phyloP scores from a whole-genome alignment of 768 basidiomycete species.

The Suillus hirtellus region DNA sequence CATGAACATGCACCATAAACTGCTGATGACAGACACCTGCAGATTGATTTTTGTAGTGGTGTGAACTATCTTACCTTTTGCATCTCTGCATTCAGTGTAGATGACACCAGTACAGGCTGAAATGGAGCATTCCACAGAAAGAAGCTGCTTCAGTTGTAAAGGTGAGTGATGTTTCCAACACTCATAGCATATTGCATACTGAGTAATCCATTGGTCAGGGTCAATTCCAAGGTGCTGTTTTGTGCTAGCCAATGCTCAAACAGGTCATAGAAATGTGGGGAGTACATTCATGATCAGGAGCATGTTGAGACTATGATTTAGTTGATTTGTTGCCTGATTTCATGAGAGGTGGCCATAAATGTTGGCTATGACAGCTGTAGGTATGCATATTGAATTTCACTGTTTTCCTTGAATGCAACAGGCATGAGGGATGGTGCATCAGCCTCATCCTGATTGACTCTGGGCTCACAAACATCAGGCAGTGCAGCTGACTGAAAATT shows the following conservation, averaged over 20 bases:
- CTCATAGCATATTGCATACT: slow-evolving; percentile 12
- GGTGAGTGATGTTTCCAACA: neutral
- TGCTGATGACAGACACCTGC: neutral
- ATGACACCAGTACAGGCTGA: neutral
- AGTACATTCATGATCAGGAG: no score
- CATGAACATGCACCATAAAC: neutral
- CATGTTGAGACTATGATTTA: no score
- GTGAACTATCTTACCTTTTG: neutral
- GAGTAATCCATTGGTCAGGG: slow-evolving; percentile 25
- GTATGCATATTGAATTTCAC: no score
- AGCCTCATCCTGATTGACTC: no score
- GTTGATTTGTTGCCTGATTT: no score
- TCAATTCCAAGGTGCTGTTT: slow-evolving; percentile 28
- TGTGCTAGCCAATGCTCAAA: slow-evolving; percentile 7
- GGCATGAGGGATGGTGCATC: no score
- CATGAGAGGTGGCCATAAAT: no score
- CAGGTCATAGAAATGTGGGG: slow-evolving; percentile 4
- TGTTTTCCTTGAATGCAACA: no score
- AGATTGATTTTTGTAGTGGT: neutral
- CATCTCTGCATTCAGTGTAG: neutral
- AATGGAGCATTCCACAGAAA: neutral
- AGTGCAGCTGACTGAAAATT: no score
- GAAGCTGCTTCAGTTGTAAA: neutral
- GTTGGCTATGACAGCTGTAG: no score
- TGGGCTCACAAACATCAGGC: no score